Evolutionary conservation across 495 filamentous ascomycete species (phyloP), one percentile per base, ranked within the genome.

Genomic region (Aspergillus funiculosus): DNA sequence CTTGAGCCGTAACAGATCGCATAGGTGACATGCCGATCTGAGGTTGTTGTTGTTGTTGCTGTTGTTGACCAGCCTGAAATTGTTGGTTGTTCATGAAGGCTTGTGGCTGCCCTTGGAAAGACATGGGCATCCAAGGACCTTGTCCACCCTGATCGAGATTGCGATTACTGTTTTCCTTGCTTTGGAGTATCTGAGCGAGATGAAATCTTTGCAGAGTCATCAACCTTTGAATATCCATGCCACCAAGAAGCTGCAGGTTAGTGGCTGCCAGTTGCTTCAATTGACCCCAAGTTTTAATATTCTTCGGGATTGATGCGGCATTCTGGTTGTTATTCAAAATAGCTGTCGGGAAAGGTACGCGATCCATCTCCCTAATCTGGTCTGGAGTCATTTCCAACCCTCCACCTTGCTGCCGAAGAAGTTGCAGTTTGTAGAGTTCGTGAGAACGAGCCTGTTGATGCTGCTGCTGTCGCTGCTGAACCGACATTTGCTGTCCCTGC

Each of bases 241-340:
- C 62, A 14, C 58, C 67, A 13, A 64, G 46, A 14, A 59, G 44
- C 29, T 71, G 68, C n/a, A 67, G 67, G 52, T 81, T 82, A 34
- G 69, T 56, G 1, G 49, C 38, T 1, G 78, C 64, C 71, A 75
- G 85, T 29, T 77, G 63, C 59, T 87, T 89, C 0, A 94, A 65
- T 38, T 85, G 78, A 20, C 72, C 74, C 87, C 87, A 94, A 43
- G 79, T 82, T 57, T 79, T 83, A 13, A 85, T 62, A 2, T 81
- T 62, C 11, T 73, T 74, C 2, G 85, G 82, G 0, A 82, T 60
- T 34, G 66, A 54, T 15, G 54, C 52, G 22, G 65, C 52, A 17
- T 60, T 66, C 6, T 51, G 52, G 13, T 57, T 61, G 21, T 51
- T 64, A 34, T 55, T 64, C 5, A 75, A 42, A 13, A 76, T 61